Conservation (phyloP, 1,284 basidiomycete species). For the Sphaerobolus stellatus region DNA sequence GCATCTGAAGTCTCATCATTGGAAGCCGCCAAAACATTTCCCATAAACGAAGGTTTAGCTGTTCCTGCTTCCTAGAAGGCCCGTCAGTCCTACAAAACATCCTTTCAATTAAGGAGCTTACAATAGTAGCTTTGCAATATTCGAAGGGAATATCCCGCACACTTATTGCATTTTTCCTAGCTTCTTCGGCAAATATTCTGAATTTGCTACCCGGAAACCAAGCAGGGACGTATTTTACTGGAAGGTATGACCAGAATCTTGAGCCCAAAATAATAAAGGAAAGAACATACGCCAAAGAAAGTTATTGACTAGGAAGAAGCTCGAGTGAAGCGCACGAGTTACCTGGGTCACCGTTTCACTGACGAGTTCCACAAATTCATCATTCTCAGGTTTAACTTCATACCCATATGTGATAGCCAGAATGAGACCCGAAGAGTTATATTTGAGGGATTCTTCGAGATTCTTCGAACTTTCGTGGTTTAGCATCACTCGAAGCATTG, state of each 20-base stretch:
- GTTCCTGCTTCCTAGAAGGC: too few species aligned
- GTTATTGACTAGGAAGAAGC: constrained; percentile 2
- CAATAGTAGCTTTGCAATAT: too few species aligned
- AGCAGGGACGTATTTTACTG: constrained; percentile 40
- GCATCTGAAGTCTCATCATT: too few species aligned
- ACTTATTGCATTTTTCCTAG: constrained; percentile 5
- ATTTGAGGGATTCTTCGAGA: background rate
- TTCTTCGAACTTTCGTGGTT: background rate
- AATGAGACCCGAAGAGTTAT: constrained; percentile 21
- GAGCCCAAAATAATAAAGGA: too few species aligned
- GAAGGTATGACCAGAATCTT: too few species aligned
- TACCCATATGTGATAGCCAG: constrained; percentile 41
- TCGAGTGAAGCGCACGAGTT: background rate
- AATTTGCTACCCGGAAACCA: constrained; percentile 42
- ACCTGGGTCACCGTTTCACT: constrained; percentile 13
- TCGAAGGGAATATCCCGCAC: background rate
- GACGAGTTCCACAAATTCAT: constrained; percentile 29
- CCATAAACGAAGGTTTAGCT: too few species aligned
- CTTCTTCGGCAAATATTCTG: constrained; percentile 21
- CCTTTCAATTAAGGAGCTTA: too few species aligned
- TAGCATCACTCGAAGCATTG: background rate
- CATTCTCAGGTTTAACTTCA: constrained; percentile 31
- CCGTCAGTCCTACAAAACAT: too few species aligned
- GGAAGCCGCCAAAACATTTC: too few species aligned
- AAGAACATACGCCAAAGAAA: background rate